A percentile compares a stretch with the other conserved stretches of the same genome.
These are phyloP conservation scores for Chrysopogon serrulatus DNA, from an alignment of 176 grass and related monocot genomes.

Conservation along the genomic window DNA sequence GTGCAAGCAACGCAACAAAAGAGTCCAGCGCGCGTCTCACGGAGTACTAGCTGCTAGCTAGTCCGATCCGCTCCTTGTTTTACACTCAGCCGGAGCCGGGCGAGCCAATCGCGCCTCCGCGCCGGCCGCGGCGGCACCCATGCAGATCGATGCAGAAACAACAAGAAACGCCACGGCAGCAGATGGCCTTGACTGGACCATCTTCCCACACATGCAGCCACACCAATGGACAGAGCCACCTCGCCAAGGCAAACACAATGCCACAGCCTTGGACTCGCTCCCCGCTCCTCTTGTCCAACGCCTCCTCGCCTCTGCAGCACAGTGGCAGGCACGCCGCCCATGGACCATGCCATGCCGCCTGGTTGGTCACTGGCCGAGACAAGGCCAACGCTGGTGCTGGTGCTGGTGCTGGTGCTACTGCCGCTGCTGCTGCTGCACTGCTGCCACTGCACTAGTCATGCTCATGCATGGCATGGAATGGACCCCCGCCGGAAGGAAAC, in stretches of 20 bases:
- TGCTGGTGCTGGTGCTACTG: no score
- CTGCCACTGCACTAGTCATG: background rate
- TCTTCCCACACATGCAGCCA: background rate
- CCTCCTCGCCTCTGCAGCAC: no score
- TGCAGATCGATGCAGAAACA: no score
- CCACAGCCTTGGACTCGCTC: conserved; percentile 7
- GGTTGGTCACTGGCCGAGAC: conserved; percentile 6
- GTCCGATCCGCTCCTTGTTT: conserved; percentile 15
- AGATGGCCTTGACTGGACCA: background rate
- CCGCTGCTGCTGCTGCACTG: background rate
- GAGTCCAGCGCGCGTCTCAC: background rate
- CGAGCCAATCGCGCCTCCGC: conserved; percentile 33
- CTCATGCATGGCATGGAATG: no score
- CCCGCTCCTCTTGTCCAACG: background rate
- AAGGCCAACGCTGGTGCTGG: background rate
- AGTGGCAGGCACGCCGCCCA: background rate
- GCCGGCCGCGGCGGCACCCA: conserved; percentile 23
- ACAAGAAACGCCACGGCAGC: background rate
- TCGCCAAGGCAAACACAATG: conserved; percentile 22
- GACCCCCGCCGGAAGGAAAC: conserved; percentile 18
- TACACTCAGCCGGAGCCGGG: background rate
- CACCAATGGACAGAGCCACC: no score
- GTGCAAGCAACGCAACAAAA: conserved; percentile 44
- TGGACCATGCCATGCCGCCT: conserved; percentile 29
- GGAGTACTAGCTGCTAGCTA: background rate